Evolutionary conservation across 148 eudicot species (phyloP).

Genomic region (Nepenthes mirabilis): DNA sequence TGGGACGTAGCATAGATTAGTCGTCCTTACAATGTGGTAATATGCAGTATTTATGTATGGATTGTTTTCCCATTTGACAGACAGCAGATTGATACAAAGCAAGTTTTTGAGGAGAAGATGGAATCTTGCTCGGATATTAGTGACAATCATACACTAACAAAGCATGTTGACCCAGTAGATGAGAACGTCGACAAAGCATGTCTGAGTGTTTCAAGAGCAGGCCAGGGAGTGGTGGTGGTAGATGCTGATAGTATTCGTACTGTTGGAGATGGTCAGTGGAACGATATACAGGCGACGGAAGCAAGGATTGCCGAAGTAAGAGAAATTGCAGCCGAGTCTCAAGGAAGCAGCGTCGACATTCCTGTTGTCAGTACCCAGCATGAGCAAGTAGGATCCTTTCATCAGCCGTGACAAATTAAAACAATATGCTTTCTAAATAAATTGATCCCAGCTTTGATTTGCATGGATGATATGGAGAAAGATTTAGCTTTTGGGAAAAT

Average conservation of each 20-base stretch:
- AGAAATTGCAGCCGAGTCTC: constrained; percentile 50
- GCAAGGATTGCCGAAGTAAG: constrained; percentile 82
- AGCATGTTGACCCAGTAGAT: constrained; percentile 75
- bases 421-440: too few relatives aligned
- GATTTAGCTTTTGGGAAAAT: too few relatives aligned
- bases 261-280: constrained; percentile 67
- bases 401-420: not conserved
- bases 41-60: not conserved
- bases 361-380: constrained; percentile 38
- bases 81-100: constrained; percentile 54
- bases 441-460: too few relatives aligned
- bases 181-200: constrained; percentile 95
- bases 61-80: constrained; percentile 26
- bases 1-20: not conserved
- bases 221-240: constrained; percentile 30
- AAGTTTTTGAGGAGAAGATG: constrained; percentile 58
- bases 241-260: constrained; percentile 39
- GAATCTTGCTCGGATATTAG: constrained; percentile 53
- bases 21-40: too few relatives aligned
- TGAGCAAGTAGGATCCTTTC: not conserved
- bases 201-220: constrained; percentile 52
- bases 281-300: constrained; percentile 80
- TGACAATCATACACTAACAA: constrained; percentile 48
- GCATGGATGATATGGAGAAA: too few relatives aligned
- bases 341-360: constrained; percentile 60